phyloP scores from a whole-genome alignment of 1,139 yeast genomes.

The Scheffersomyces cryptocercus region DNA sequence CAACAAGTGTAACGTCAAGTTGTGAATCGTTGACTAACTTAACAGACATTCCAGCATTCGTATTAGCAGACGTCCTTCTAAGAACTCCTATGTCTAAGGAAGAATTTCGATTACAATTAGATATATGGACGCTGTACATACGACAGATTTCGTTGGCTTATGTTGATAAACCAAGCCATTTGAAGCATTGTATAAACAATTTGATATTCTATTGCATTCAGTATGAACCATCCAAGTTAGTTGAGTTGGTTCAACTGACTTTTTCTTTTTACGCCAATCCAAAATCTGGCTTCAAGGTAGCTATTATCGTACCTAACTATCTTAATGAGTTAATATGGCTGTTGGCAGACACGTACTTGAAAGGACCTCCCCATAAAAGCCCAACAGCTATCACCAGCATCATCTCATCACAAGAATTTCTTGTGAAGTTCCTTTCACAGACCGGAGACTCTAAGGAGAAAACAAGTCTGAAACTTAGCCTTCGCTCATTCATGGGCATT shows the following conservation, averaged over 20 bases:
- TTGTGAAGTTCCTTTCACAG: constrained; percentile 22
- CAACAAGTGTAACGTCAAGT: constrained; percentile 28
- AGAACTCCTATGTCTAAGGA: constrained; percentile 36
- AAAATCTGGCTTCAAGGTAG: constrained; percentile 6
- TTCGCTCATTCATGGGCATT: constrained; percentile 43
- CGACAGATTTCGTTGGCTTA: constrained; percentile 18
- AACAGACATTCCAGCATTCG: constrained; percentile 37
- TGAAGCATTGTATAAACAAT: constrained; percentile 26
- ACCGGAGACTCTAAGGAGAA: constrained; percentile 7
- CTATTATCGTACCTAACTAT: constrained; percentile 6
- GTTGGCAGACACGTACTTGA: constrained; percentile 3
- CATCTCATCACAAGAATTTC: constrained; percentile 31
- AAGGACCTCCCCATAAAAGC: background rate
- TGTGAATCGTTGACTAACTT: constrained; percentile 27
- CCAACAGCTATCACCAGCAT: constrained; percentile 10
- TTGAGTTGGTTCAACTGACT: constrained; percentile 16
- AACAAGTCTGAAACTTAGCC: constrained; percentile 18
- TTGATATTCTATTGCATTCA: constrained; percentile 28
- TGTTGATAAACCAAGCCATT: constrained; percentile 15
- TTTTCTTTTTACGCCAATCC: constrained; percentile 10
- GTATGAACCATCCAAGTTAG: constrained; percentile 22
- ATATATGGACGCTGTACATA: constrained; percentile 32
- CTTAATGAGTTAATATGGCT: constrained; percentile 14
- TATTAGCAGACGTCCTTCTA: constrained; percentile 33
- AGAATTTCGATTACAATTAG: constrained; percentile 37